Conservation (phyloP, 75 land plant species). For the Cunninghamia lanceolata region DNA sequence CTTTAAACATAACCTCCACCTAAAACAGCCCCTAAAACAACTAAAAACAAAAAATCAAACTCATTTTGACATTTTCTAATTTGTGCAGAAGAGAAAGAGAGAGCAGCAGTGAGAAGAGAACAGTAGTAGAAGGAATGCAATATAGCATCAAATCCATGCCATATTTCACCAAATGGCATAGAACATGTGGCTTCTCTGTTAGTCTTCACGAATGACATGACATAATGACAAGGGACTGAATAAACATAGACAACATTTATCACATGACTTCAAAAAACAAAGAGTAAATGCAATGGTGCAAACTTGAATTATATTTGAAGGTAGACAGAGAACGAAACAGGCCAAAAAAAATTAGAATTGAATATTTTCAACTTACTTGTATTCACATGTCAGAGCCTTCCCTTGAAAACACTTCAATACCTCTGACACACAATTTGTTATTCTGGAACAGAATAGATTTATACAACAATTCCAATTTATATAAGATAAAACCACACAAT, state of each 20-base stretch:
- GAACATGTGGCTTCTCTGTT: not conserved
- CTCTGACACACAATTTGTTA: slow-evolving; percentile 83
- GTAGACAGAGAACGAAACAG: not conserved
- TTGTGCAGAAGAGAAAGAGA: no score
- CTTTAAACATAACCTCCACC: no score
- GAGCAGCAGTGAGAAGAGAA: no score
- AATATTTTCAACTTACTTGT: slow-evolving; percentile 53
- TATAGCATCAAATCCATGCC: no score
- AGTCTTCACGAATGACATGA: not conserved
- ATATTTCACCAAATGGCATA: not conserved
- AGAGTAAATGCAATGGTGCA: not conserved
- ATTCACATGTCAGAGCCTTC: slow-evolving; percentile 89
- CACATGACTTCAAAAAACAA: not conserved
- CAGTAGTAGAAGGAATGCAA: no score
- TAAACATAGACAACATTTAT: not conserved
- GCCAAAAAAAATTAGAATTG: not conserved
- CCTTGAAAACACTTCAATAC: slow-evolving; percentile 74
- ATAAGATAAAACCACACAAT: not conserved
- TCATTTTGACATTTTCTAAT: no score
- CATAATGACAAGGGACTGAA: not conserved
- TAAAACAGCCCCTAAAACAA: no score
- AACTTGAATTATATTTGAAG: not conserved
- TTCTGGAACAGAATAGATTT: slow-evolving; percentile 53
- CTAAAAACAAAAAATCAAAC: no score
- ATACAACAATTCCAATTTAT: not conserved